Percentiles rank a stretch among this genome's conserved stretches.
Evolutionary conservation across 1,139 yeast genomes (phyloP).

Genomic region (Scheffersomyces cryptocercus): DNA sequence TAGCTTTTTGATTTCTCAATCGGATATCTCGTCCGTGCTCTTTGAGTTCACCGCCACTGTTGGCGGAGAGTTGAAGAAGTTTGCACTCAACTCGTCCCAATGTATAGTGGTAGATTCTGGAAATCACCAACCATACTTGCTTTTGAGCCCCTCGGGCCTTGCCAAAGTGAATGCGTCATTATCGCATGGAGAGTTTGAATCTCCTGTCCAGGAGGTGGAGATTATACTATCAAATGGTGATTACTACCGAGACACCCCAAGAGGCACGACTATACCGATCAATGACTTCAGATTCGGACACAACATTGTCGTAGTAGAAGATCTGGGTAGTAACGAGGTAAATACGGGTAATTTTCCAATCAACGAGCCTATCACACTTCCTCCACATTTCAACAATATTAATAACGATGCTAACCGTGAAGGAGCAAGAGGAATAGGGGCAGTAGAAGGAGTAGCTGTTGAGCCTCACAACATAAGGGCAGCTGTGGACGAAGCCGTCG

Average conservation of each 20-base stretch:
- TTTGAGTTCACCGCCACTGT: slow-evolving; percentile 22
- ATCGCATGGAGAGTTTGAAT: slow-evolving; percentile 5
- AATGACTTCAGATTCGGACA: not conserved
- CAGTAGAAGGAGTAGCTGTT: not conserved
- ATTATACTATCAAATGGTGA: slow-evolving; percentile 1
- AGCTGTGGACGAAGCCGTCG: not conserved
- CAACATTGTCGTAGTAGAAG: not conserved
- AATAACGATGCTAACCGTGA: too few relatives aligned
- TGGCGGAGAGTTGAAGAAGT: slow-evolving; percentile 12
- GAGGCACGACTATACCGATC: not conserved
- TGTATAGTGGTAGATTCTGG: slow-evolving; percentile 44
- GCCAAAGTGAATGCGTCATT: slow-evolving; percentile 22
- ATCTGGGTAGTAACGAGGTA: too few relatives aligned
- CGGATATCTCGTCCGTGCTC: slow-evolving; percentile 21
- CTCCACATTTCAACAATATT: too few relatives aligned
- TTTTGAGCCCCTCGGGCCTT: slow-evolving; percentile 38
- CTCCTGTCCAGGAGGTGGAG: slow-evolving; percentile 10
- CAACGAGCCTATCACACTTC: too few relatives aligned
- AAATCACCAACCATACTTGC: slow-evolving; percentile 37
- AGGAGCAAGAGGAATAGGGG: not conserved
- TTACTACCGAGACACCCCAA: not conserved
- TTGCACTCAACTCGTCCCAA: slow-evolving; percentile 37
- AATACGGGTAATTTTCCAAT: too few relatives aligned
- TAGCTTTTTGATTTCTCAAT: slow-evolving; percentile 21
- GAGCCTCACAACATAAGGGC: not conserved